Base-by-base conservation (phyloP, 352 stramenopile genomes). In the Globisporangium nunn region DNA sequence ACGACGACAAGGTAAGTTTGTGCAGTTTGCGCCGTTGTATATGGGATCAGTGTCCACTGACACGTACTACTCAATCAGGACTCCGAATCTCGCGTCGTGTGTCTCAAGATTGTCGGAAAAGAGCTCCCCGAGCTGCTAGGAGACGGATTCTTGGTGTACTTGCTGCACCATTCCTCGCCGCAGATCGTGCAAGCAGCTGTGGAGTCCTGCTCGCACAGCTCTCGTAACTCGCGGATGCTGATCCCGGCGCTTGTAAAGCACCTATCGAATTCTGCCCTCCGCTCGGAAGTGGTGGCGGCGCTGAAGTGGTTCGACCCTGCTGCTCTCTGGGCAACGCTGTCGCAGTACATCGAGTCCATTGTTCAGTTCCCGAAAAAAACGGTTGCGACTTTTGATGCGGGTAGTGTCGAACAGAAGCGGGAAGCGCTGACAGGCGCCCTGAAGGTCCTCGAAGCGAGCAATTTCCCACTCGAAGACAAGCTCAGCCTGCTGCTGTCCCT, bases 191-290 rank as follows among this genome's bases (percentile, higher is more conserved):
- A 87, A 62, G 85, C 85, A 43, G 81, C 85, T 0, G 75, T 95
- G 5, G 79, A 93, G 50, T 93, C 77, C 52, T 95, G 85, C 33
- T 85, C 78, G 8, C 85, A 87, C 39, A 91, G 78, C 40, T 75
- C 74, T 10, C 77, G 85, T 10, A 79, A 78, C 51, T 95, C 85
- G 1, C 68, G 83, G 52, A 95, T 95, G 81, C 66, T 95, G 2
- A 87, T 95, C 37, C 85, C 85, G 3, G 80, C 85, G 0, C 59
- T 95, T 6, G 71, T 95, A 50, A 91, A 95, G 48, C 82, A 89
- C 56, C 62, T 95, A 0, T 61, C 79, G 3, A 86, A 91, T 52
- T 78, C 81, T 3, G 58, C 76, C 15, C 54, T 93, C 37, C 79
- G 81, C 0, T 64, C 74, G 2, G 75, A 91, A 59, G 78, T 90